Evolutionary conservation across 1,284 basidiomycete genomes (phyloP).

Genomic region (Tilletia setariae): DNA sequence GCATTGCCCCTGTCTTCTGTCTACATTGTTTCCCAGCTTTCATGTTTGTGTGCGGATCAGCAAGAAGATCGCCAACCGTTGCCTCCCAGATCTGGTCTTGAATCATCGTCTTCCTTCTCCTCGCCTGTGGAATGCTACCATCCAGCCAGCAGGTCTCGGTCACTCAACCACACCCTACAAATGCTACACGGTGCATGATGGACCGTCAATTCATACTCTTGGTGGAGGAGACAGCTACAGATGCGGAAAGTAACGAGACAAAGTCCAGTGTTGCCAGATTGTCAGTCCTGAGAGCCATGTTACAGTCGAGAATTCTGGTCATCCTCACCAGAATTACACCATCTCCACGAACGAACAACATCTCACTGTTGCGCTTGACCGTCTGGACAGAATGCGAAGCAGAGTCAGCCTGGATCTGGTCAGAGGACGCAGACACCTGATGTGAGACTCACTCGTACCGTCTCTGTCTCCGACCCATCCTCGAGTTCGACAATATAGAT

Average conservation of each 20-base stretch:
- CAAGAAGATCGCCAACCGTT: too few relatives aligned
- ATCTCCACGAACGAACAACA: constrained; percentile 90
- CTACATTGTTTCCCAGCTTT: too few relatives aligned
- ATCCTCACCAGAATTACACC: constrained; percentile 56
- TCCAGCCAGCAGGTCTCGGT: too few relatives aligned
- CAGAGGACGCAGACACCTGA: neutral
- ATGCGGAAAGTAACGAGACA: neutral
- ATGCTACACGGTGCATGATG: too few relatives aligned
- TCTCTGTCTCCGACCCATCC: constrained; percentile 57
- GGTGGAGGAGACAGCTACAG: constrained; percentile 38
- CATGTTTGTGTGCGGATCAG: too few relatives aligned
- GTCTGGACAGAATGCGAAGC: constrained; percentile 62
- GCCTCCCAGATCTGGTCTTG: too few relatives aligned
- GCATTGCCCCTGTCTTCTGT: too few relatives aligned
- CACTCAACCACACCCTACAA: too few relatives aligned
- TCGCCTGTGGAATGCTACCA: too few relatives aligned
- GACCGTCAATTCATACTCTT: constrained; percentile 17
- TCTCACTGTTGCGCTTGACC: constrained; percentile 89
- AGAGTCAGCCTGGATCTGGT: neutral
- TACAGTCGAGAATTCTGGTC: too few relatives aligned
- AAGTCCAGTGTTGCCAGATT: neutral
- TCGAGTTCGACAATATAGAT: constrained; percentile 52
- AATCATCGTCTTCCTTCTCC: too few relatives aligned
- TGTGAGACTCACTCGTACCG: constrained; percentile 56
- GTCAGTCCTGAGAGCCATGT: too few relatives aligned